Conservation (phyloP, 805 yeast genomes). For the Suhomyces vadensis region DNA sequence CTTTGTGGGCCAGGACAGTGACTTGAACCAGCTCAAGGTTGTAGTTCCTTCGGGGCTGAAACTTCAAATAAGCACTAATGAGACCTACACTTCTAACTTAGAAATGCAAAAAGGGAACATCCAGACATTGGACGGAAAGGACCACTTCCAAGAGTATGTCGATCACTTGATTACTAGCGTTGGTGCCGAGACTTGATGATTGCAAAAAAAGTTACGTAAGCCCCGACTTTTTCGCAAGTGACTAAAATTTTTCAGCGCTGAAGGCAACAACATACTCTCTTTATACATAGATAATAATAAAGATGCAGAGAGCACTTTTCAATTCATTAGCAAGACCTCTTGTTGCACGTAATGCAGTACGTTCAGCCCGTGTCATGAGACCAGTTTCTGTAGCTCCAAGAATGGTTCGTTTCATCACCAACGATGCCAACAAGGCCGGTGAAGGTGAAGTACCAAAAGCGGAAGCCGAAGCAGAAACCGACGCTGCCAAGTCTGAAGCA, state of each 20-base stretch:
- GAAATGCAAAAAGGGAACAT: conserved; percentile 5
- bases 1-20: conserved; percentile 7
- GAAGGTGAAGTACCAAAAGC: conserved; percentile 7
- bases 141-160: conserved; percentile 24
- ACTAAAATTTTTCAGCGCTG: conserved; percentile 9
- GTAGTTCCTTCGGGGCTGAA: background rate
- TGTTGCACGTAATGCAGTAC: conserved; percentile 10
- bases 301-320: conserved; percentile 30
- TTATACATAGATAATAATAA: background rate
- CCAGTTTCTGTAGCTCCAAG: conserved; percentile 16
- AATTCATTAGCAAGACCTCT: conserved; percentile 20
- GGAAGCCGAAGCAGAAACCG: conserved; percentile 8
- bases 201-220: conserved; percentile 3
- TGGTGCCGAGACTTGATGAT: background rate
- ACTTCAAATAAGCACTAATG: conserved; percentile 12
- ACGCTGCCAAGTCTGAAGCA: conserved; percentile 9
- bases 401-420: conserved; percentile 20
- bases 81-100: conserved; percentile 8
- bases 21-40: background rate
- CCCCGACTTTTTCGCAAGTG: background rate
- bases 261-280: background rate
- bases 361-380: conserved; percentile 16
- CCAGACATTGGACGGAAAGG: conserved; percentile 15
- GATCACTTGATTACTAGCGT: conserved; percentile 16
- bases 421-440: conserved; percentile 14